phyloP scores from a whole-genome alignment of 331 rosid genomes.

The Stylosanthes scabra region DNA sequence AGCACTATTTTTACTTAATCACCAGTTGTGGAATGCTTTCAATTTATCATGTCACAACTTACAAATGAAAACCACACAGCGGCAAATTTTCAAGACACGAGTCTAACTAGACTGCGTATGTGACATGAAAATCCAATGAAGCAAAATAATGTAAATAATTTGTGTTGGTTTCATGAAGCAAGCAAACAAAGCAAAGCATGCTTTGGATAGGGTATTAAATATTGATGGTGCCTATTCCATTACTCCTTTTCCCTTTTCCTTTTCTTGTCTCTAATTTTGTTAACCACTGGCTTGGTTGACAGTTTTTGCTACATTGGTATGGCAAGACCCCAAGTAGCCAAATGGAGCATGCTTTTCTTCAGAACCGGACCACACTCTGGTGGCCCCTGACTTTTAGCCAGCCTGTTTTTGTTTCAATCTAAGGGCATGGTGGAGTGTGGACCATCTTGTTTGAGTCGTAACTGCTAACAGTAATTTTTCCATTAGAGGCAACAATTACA shows the following conservation, averaged over 20 bases:
- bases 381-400: slow-evolving; percentile 37
- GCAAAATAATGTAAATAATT: slow-evolving; percentile 29
- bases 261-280: slow-evolving; percentile 38
- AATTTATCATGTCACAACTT: slow-evolving; percentile 9
- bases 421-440: slow-evolving; percentile 51
- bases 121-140: slow-evolving; percentile 38
- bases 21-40: slow-evolving; percentile 3
- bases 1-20: neutral
- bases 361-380: slow-evolving; percentile 35
- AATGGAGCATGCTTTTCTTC: slow-evolving; percentile 43
- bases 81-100: slow-evolving; percentile 16
- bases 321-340: slow-evolving; percentile 20
- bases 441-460: slow-evolving; percentile 33
- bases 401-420: slow-evolving; percentile 43
- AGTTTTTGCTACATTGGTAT: slow-evolving; percentile 42
- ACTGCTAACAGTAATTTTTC: slow-evolving; percentile 40
- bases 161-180: slow-evolving; percentile 31
- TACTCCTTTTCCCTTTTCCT: neutral
- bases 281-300: slow-evolving; percentile 26
- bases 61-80: slow-evolving; percentile 23
- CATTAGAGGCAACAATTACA: slow-evolving; percentile 52
- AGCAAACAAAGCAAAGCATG: slow-evolving; percentile 1
- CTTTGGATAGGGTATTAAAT: slow-evolving; percentile 8
- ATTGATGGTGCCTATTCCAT: slow-evolving; percentile 41
- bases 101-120: slow-evolving; percentile 29